Base-by-base conservation (phyloP, 2,329 filamentous ascomycete genomes). In the Aaosphaeria pasadenensis region DNA sequence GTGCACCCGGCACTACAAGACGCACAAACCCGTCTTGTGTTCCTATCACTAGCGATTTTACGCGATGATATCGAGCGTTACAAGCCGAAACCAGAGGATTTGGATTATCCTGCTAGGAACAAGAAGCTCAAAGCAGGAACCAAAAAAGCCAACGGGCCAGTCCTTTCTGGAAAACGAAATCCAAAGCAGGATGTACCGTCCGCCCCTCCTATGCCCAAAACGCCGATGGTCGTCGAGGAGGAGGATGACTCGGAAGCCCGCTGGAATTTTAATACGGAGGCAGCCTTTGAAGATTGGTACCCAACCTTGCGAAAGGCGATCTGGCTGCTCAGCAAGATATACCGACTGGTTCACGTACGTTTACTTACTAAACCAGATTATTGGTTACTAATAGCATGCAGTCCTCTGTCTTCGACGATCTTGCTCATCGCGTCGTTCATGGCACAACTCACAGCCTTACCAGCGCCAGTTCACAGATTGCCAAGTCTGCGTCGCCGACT, bases 391-490 rank as follows among this genome's bases (percentile, higher is more conserved):
- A 11, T 5, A 6, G 48, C 54, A 17, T 36, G 33, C 46, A 83
- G 80, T 84, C 83, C 48, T 82, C 80, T 24, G 82, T 87, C 38
- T 87, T 87, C 59, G 84, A 87, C 56, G 85, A 89, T 57, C 76
- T 89, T 4, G 85, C 86, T 5, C 86, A 89, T 64, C 84, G 85
- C 60, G 94, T 97, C 55, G 89, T 99, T 29, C 88, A 92, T 61
- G 89, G 95, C 70, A 94, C 91, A 1, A 96, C 91, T 0, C 74
- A 86, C 44, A 91, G 91, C 4, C 81, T 99, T 13, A 83, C 91
- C 54, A 81, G 85, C 44, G 92, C 90, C 30, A 88, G 91, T 56
- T 75, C 79, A 5, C 82, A 82, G 51, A 86, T 95, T 57, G 81
- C 84, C 47, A 80, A 80, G 33, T 83, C 82, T 47, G 77, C 80